Base-by-base conservation (phyloP, 148 eudicot species). In the Silene conica region DNA sequence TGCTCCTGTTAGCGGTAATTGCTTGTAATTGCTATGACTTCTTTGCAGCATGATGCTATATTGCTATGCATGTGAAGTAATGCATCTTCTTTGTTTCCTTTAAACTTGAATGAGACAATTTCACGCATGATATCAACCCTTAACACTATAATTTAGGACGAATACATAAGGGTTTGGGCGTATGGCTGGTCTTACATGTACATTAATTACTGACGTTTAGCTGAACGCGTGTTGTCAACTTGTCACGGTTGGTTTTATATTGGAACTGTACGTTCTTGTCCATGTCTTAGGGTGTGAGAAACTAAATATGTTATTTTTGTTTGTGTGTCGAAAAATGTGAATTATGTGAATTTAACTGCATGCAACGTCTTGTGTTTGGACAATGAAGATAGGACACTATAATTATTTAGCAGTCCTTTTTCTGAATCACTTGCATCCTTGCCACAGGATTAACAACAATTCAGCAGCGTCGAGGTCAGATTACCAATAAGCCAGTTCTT, bases 1-100 rank as follows among this genome's bases (percentile, higher is more conserved):
- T 71, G 90, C 96, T 80, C 98, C 98, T 66, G 86, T 95, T 72
- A 74, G 79, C 60, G 98, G 98, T 95, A 88, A 82, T 57, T 61
- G 0, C 56, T 78, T 67, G 6, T 57, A 13, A 22, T 18, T 58
- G 4, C 55, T 34, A 18, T 54, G 10, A 20, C 31, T 21, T 63
- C 8, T n/a, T 43, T 38, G 43, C 43, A 38, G 43, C 59, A 41
- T 76, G 69, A 21, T n/a, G n/a, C n/a, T n/a, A n/a, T n/a, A n/a
- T n/a, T 55, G 72, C 57, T 56, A 21, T 45, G 52, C 56, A 48
- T n/a, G n/a, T n/a, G 5, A n/a, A 34, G 56, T 59, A 21, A 72
- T 43, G 16, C 46, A 7, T n/a, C 11, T 8, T 31, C 9, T 18
- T 5, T 38, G 43, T 38, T 38, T 6, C 8, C 0, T 0, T 6